A percentile compares a stretch with the other conserved stretches of the same genome.
phyloP scores from a whole-genome alignment of 306 rosid genomes.

The Nissolia schottii region DNA sequence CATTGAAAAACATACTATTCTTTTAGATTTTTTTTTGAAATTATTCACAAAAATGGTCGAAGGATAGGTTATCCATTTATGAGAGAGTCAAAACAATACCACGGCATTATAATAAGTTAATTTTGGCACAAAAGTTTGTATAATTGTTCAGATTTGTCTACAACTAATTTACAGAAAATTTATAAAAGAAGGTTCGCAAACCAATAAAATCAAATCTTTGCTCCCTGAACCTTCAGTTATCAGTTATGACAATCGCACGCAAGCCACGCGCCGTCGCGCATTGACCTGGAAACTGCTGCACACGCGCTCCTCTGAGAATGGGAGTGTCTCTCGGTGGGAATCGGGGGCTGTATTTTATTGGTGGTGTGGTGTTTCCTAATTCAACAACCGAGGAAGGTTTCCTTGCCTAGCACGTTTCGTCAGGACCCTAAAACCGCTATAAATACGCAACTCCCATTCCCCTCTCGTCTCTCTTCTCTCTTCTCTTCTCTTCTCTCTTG shows the following conservation, averaged over 20 bases:
- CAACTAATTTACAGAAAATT: too few relatives aligned
- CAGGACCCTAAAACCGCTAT: constrained; percentile 37
- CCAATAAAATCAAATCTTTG: constrained; percentile 7
- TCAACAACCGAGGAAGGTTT: constrained; percentile 35
- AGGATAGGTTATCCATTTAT: too few relatives aligned
- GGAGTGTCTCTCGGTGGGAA: not conserved
- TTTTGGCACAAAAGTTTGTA: too few relatives aligned
- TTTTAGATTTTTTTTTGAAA: too few relatives aligned
- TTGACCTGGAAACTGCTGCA: fast-evolving
- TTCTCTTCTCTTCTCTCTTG: not conserved
- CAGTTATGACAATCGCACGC: not conserved
- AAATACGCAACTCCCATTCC: constrained; percentile 25
- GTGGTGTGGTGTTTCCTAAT: constrained; percentile 30
- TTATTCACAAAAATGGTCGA: too few relatives aligned
- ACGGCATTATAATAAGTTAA: too few relatives aligned
- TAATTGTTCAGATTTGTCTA: too few relatives aligned
- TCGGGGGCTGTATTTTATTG: not conserved
- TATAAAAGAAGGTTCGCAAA: not conserved
- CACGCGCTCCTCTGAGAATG: not conserved
- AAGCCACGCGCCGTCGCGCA: constrained; percentile 2
- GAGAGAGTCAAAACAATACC: too few relatives aligned
- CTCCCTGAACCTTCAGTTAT: not conserved
- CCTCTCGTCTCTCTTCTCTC: not conserved
- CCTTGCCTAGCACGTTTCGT: constrained; percentile 36
- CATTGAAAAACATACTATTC: too few relatives aligned